Evolutionary conservation across 306 rosid species (phyloP), one percentile per base, ranked within the genome.

Genomic region (Quercus glauca): DNA sequence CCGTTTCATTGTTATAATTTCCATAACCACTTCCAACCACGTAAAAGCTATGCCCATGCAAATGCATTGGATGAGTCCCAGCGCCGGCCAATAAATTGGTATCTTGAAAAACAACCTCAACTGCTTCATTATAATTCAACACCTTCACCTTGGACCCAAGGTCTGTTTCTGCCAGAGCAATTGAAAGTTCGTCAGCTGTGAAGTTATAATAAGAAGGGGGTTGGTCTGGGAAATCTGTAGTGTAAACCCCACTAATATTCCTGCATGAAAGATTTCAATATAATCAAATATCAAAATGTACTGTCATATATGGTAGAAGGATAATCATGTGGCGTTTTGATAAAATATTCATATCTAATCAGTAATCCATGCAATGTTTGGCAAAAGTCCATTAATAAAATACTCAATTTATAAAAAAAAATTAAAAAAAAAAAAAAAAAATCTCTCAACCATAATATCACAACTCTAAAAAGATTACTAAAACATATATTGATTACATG

Each of bases 51-150:
- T 37, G 45, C 45, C 45, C 45, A 3, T 77, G 75, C 53, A 77
- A 20, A 77, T 77, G 80, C 80, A 77, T 77, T 4, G 75, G 80
- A 65, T 77, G 80, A 37, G 35, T 35, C 21, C 20, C 56, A 3
- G 80, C 8, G 23, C 55, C 35, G 4, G 9, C 14, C 1, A 77
- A 0, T 35, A 77, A 17, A 20, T 68, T 37, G 0, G 80, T 68
- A 53, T 67, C 80, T 77, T 68, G 80, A 4, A 77, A 77, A 45
- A 69, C 55, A 29, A 77, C 35, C 56, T 77, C 74, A 18, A 37
- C 11, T 7, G 3, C 45, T 37, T 37, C 45, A 37, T 37, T 37
- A 37, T 37, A 37, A 37, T 7, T 37, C 19, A 77, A 13, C 55
- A 77, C 55, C 43, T 52, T 77, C 65, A 69, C 80, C 25, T 55